Evolutionary conservation across 371 early-diverging fungal genomes (phyloP).

Genomic region (Mucor racemosus): DNA sequence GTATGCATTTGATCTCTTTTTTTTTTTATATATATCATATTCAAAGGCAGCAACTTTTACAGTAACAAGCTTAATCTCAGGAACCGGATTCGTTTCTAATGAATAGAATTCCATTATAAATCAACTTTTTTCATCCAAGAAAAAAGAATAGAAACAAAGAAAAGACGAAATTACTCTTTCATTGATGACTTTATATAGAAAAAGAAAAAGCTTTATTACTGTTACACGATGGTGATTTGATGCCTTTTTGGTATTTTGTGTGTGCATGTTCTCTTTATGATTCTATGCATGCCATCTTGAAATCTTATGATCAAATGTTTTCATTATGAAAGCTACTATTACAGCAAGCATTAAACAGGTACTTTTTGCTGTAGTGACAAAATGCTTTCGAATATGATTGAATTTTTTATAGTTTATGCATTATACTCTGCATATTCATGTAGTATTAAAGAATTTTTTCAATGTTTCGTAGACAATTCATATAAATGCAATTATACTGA

Average conservation of each 20-base stretch:
- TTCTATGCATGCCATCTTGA: not conserved
- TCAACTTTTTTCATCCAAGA: not conserved
- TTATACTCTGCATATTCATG: no score
- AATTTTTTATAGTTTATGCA: no score
- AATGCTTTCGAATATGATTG: no score
- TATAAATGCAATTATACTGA: no score
- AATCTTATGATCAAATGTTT: not conserved
- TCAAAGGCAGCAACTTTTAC: not conserved
- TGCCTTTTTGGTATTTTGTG: not conserved
- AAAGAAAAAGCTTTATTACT: not conserved
- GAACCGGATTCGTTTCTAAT: not conserved
- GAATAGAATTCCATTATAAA: not conserved
- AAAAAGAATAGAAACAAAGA: not conserved
- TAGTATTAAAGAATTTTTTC: no score
- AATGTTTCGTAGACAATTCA: no score
- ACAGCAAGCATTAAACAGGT: no score
- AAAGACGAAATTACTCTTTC: not conserved
- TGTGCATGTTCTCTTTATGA: not conserved
- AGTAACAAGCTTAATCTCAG: not conserved
- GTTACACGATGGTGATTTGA: not conserved
- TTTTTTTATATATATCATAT: not conserved
- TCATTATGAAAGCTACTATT: not conserved
- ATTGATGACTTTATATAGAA: not conserved
- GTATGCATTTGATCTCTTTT: not conserved
- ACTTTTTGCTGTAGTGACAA: no score